Conservation (phyloP, 176 grass and related monocot genomes). For the Eleusine indica region DNA sequence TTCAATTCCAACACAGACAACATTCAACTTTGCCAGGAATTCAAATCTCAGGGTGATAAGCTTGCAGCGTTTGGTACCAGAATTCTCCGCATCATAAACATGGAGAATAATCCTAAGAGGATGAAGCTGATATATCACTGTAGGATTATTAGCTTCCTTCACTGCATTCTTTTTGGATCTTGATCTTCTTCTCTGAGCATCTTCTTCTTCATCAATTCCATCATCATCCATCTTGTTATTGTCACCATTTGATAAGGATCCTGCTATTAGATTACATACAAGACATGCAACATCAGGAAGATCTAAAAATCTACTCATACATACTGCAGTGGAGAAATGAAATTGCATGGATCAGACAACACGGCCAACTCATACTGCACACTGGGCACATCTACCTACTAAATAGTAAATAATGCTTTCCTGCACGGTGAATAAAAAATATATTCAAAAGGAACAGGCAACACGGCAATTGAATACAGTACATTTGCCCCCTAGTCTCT, state of each 20-base stretch:
- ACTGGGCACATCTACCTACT: background rate
- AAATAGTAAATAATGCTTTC: background rate
- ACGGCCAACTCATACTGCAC: background rate
- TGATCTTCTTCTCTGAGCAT: slow-evolving; percentile 88
- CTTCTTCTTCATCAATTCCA: slow-evolving; percentile 90
- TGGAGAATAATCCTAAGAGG: slow-evolving; percentile 85
- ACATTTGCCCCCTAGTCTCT: background rate
- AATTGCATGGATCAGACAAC: background rate
- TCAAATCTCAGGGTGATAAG: slow-evolving; percentile 73
- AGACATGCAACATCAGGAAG: slow-evolving; percentile 26
- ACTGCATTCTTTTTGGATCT: slow-evolving; percentile 69
- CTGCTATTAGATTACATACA: slow-evolving; percentile 54
- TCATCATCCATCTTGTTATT: slow-evolving; percentile 78
- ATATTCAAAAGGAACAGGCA: background rate
- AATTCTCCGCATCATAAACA: slow-evolving; percentile 69
- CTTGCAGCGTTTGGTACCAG: slow-evolving; percentile 50
- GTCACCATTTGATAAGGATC: slow-evolving; percentile 61
- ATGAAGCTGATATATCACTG: slow-evolving; percentile 70
- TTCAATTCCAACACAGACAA: slow-evolving; percentile 90
- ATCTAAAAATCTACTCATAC: background rate
- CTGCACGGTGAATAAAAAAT: background rate
- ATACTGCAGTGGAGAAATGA: background rate
- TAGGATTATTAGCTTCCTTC: slow-evolving; percentile 71
- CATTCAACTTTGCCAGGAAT: slow-evolving; percentile 89
- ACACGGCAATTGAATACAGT: background rate